Evolutionary conservation across 441 rosid genomes (phyloP).

Genomic region (Populus hybrid): DNA sequence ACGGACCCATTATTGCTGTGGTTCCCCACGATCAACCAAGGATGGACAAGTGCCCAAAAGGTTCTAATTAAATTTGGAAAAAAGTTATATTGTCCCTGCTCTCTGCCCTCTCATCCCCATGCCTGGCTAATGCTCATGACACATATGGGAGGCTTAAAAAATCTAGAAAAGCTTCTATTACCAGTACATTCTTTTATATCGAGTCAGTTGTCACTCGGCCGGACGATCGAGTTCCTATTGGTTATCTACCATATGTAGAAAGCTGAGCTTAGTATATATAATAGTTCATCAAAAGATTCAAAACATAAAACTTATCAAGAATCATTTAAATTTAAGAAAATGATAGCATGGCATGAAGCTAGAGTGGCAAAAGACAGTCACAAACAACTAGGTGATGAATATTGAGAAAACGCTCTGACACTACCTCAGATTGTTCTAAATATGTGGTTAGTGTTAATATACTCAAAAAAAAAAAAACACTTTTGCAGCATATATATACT

Average conservation of each 20-base stretch:
- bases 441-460: no score
- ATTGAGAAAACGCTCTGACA: no score
- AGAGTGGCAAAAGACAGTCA: neutral
- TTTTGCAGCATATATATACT: no score
- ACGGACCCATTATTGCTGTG: constrained; percentile 38
- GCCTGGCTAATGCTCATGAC: neutral
- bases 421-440: no score
- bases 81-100: constrained; percentile 13
- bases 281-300: neutral
- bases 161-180: neutral
- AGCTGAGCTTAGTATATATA: neutral
- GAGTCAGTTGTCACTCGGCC: neutral
- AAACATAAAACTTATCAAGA: neutral
- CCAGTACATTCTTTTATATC: neutral
- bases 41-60: constrained; percentile 18
- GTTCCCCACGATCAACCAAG: constrained; percentile 47
- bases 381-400: neutral
- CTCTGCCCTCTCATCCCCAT: neutral
- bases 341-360: neutral
- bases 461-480: no score
- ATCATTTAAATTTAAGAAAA: neutral
- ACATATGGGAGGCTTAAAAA: neutral
- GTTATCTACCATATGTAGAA: neutral
- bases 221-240: constrained; percentile 30
- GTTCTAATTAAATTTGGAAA: neutral